Evolutionary conservation across 2,329 filamentous ascomycete species (phyloP), one percentile per base, ranked within the genome.

Genomic region (Alternaria incomplexa): DNA sequence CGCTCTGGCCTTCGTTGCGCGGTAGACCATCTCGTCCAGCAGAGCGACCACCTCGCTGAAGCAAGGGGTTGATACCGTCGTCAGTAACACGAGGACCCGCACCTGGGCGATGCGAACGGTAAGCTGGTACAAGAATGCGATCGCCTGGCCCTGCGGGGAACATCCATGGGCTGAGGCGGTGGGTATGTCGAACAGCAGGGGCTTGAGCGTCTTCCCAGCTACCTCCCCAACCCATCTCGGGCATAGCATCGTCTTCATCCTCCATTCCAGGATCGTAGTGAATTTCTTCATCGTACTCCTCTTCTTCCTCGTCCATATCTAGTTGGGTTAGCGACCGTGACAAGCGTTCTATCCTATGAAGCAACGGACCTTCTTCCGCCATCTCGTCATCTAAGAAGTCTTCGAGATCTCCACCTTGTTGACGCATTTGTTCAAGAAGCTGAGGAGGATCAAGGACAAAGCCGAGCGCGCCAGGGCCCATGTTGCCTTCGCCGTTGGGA

Each of bases 61-160:
- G 87, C 12, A 98, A 85, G 46, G 95, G 95, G 74, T 98, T 97
- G 22, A 89, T 85, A 4, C 93, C 93, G 76, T 97, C 94, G 67
- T 97, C 93, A 32, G 87, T 85, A 26, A 85, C 85, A 60, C 87
- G 85, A 56, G 87, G 81, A 30, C 86, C 83, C 20, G 81, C 83
- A 50, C 84, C 84, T 56, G 85, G 79, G 60, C 88, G 84, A 70
- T 89, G 86, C 8, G 82, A 80, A 64, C 84, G 81, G 68, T 87
- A 83, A 80, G 83, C 79, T 23, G 80, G 77, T 13, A 79, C 77
- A 28, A 78, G 71, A 40, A 79, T 77, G 26, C 74, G 70, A 51
- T 77, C 73, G 44, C 87, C 85, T 66, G 85, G 83, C 36, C 86
- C 83, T 56, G 83, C 84, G 64, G 86, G 84, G 71, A 90, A 87